Evolutionary conservation across 768 basidiomycete species (phyloP).

Genomic region (Trametes elegans): DNA sequence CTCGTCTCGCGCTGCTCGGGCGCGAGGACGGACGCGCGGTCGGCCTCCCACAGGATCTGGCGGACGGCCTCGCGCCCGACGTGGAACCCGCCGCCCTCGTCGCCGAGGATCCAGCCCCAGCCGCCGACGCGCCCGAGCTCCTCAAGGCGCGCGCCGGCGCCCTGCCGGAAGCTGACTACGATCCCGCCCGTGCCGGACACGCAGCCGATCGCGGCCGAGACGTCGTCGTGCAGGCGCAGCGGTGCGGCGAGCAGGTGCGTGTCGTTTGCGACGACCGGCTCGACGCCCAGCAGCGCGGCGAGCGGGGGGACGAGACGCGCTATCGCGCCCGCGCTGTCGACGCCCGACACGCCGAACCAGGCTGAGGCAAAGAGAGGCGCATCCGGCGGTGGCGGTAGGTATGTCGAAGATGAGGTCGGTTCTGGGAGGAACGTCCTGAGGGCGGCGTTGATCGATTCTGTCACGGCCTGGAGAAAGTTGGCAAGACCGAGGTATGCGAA

Average conservation of each 20-base stretch:
- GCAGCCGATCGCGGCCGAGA: slow-evolving; percentile 62
- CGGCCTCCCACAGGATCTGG: slow-evolving; percentile 57
- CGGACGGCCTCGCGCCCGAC: slow-evolving; percentile 77
- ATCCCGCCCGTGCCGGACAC: slow-evolving; percentile 84
- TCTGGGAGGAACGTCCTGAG: slow-evolving; percentile 45
- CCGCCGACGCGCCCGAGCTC: slow-evolving; percentile 74
- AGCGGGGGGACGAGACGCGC: slow-evolving; percentile 53
- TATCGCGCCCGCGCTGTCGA: slow-evolving; percentile 68
- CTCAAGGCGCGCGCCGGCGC: slow-evolving; percentile 39
- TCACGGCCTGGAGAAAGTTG: slow-evolving; percentile 57
- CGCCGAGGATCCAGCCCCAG: slow-evolving; percentile 84
- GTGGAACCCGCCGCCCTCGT: slow-evolving; percentile 81
- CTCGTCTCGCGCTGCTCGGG: slow-evolving; percentile 6
- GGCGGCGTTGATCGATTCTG: slow-evolving; percentile 50
- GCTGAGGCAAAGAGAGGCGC: slow-evolving; percentile 56
- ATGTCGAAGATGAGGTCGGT: slow-evolving; percentile 31
- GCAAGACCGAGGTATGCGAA: slow-evolving; percentile 71
- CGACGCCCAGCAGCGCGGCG: slow-evolving; percentile 56
- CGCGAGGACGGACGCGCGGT: slow-evolving; percentile 43
- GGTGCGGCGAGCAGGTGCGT: slow-evolving; percentile 84
- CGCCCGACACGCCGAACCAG: slow-evolving; percentile 84
- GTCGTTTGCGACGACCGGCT: slow-evolving; percentile 70
- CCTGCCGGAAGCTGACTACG: slow-evolving; percentile 54
- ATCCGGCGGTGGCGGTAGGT: slow-evolving; percentile 28
- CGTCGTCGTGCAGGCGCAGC: slow-evolving; percentile 56